Conservation (phyloP, 345 rosid genomes). For the Acer negundo region DNA sequence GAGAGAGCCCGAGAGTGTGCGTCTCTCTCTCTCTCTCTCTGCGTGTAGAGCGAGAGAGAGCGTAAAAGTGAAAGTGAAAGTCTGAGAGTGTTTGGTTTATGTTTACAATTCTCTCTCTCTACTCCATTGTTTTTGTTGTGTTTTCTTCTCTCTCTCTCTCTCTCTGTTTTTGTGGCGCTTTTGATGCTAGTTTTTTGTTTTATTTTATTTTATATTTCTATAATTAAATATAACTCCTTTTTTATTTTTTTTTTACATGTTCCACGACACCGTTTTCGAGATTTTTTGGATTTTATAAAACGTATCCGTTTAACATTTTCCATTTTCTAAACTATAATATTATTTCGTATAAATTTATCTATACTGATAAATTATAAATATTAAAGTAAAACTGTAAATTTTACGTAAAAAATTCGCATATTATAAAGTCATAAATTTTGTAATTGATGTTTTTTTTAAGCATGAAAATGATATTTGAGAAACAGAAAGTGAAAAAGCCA, state of each 20-base stretch:
- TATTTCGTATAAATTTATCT: too few relatives aligned
- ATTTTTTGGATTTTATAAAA: too few relatives aligned
- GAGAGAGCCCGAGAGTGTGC: background rate
- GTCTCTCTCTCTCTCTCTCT: too few relatives aligned
- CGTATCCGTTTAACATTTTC: too few relatives aligned
- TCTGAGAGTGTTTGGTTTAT: background rate
- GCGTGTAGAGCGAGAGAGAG: background rate
- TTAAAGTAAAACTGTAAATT: too few relatives aligned
- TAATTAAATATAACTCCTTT: background rate
- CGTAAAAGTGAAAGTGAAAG: conserved; percentile 13
- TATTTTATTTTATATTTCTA: background rate
- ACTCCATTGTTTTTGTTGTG: background rate
- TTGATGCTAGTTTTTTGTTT: background rate
- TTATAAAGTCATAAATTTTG: too few relatives aligned
- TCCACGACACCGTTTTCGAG: too few relatives aligned
- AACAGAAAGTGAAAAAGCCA: background rate
- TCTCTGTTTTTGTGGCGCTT: background rate
- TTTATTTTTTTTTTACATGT: background rate
- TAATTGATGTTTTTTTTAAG: too few relatives aligned
- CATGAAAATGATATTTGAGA: background rate
- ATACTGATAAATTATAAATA: too few relatives aligned
- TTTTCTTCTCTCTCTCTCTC: background rate
- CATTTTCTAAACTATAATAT: too few relatives aligned
- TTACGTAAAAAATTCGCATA: too few relatives aligned
- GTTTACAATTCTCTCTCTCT: background rate